Percentiles rank a stretch among this genome's conserved stretches.
These are phyloP conservation scores for Hypericum androsaemum DNA, from an alignment of 345 rosid genomes.

Conservation along the genomic window DNA sequence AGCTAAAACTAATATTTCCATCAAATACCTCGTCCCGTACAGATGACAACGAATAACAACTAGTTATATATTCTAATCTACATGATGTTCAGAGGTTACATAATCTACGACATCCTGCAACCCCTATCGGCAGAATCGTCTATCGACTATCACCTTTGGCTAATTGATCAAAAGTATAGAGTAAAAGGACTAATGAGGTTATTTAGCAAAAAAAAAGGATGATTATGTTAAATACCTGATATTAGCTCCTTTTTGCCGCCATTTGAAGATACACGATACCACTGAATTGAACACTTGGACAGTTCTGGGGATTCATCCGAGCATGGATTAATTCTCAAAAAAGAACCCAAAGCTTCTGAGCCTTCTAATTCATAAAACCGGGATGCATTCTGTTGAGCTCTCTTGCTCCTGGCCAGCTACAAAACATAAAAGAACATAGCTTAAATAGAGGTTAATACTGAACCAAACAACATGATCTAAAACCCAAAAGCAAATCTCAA, in stretches of 20 bases:
- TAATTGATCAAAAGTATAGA: too few species aligned
- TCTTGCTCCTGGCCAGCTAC: constrained; percentile 64
- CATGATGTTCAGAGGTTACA: too few species aligned
- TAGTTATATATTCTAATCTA: too few species aligned
- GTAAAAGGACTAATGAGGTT: not conserved
- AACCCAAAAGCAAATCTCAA: too few species aligned
- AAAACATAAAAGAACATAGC: constrained; percentile 8
- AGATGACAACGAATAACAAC: too few species aligned
- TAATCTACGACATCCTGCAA: too few species aligned
- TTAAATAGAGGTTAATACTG: constrained; percentile 13
- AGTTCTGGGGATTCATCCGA: constrained; percentile 60
- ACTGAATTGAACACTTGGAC: constrained; percentile 61
- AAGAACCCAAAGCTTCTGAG: constrained; percentile 75
- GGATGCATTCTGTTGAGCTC: constrained; percentile 38
- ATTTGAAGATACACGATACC: constrained; percentile 75
- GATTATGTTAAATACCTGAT: constrained; percentile 48
- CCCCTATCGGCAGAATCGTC: too few species aligned
- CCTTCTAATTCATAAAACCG: constrained; percentile 68
- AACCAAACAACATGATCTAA: not conserved
- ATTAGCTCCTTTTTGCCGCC: constrained; percentile 68
- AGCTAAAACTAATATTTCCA: too few species aligned
- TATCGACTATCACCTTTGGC: too few species aligned
- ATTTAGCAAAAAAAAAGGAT: not conserved
- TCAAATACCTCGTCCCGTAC: too few species aligned
- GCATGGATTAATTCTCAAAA: constrained; percentile 55